Conservation (phyloP, 2,329 filamentous ascomycete genomes). For the Aspergillus hiratsukae region DNA sequence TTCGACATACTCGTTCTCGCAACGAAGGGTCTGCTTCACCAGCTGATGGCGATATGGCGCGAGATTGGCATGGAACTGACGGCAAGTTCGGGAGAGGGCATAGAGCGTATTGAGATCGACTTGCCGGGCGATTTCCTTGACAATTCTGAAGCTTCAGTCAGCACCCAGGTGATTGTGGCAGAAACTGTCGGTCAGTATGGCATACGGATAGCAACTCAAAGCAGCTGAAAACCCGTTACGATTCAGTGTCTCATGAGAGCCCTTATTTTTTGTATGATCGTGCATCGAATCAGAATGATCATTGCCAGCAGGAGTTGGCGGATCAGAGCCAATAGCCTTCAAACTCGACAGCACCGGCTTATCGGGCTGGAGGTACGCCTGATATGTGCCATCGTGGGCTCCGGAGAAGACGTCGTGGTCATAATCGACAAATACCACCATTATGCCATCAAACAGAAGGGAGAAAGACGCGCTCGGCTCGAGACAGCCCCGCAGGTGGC, state of each 20-base stretch:
- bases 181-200: slow-evolving; percentile 13
- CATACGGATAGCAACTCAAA: slow-evolving; percentile 48
- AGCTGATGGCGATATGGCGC: slow-evolving; percentile 73
- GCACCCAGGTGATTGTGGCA: slow-evolving; percentile 10
- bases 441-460: slow-evolving; percentile 23
- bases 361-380: slow-evolving; percentile 16
- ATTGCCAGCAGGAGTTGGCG: slow-evolving; percentile 6
- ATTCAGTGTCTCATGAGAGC: slow-evolving; percentile 18
- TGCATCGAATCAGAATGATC: slow-evolving; percentile 4
- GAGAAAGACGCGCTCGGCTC: slow-evolving; percentile 4
- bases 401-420: slow-evolving; percentile 31
- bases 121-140: slow-evolving; percentile 66
- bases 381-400: slow-evolving; percentile 11
- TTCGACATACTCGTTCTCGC: slow-evolving; percentile 62
- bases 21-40: slow-evolving; percentile 70
- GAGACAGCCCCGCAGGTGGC: slow-evolving; percentile 10
- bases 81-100: slow-evolving; percentile 75
- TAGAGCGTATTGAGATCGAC: slow-evolving; percentile 87
- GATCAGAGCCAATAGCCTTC: slow-evolving; percentile 10
- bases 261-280: neutral
- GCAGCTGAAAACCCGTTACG: slow-evolving; percentile 38
- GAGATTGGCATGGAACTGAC: slow-evolving; percentile 70
- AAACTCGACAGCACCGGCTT: slow-evolving; percentile 20
- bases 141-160: slow-evolving; percentile 56
- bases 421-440: slow-evolving; percentile 48